A percentile compares a stretch with the other conserved stretches of the same genome.
These are phyloP conservation scores for Amaranthus cruentus DNA, from an alignment of 148 eudicot species.

Conservation along the genomic window DNA sequence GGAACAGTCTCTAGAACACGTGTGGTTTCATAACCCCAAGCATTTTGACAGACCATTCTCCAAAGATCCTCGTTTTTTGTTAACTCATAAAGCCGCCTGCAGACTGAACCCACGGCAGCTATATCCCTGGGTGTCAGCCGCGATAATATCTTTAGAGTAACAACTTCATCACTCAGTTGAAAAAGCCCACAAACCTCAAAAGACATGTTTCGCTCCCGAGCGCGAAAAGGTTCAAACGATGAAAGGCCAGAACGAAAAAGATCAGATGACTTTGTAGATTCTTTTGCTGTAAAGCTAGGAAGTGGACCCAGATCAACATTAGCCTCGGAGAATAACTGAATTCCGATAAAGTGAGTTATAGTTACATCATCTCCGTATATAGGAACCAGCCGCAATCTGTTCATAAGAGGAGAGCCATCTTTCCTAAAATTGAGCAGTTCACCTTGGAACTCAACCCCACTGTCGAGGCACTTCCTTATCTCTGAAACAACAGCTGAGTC, in stretches of 20 bases:
- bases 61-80: conserved; percentile 84
- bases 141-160: conserved; percentile 69
- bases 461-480: conserved; percentile 78
- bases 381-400: conserved; percentile 74
- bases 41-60: conserved; percentile 94
- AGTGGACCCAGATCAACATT: conserved; percentile 77
- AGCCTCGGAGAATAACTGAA: conserved; percentile 71
- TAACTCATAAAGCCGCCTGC: conserved; percentile 57
- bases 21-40: conserved; percentile 94
- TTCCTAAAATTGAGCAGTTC: conserved; percentile 80
- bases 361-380: conserved; percentile 81
- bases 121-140: conserved; percentile 81
- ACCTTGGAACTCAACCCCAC: conserved; percentile 90
- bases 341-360: conserved; percentile 80
- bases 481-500: conserved; percentile 77
- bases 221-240: conserved; percentile 30
- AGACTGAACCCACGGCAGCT: conserved; percentile 83
- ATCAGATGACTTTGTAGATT: conserved; percentile 39
- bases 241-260: conserved; percentile 52
- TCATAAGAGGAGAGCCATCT: conserved; percentile 90
- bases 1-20: conserved; percentile 78
- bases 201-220: conserved; percentile 34
- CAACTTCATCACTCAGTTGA: conserved; percentile 79
- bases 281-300: conserved; percentile 53
- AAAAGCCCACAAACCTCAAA: conserved; percentile 70